phyloP scores from a whole-genome alignment of 2,329 filamentous ascomycete species.

The Cordyceps tenuipes region DNA sequence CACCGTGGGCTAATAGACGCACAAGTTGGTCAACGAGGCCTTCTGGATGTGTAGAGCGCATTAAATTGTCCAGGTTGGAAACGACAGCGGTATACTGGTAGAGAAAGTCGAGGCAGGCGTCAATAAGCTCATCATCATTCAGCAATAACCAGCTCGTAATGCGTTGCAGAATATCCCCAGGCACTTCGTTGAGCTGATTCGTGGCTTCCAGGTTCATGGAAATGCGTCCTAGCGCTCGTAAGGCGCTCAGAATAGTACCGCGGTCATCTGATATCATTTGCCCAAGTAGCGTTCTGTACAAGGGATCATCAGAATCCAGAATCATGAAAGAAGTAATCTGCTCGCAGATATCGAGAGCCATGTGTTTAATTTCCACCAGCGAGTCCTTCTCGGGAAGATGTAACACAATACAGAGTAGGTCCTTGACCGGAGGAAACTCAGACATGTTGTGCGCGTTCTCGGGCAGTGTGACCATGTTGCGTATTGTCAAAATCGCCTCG shows the following conservation, averaged over 20 bases:
- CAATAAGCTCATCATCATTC: constrained; percentile 83
- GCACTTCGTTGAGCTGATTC: constrained; percentile 67
- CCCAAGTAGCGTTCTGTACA: constrained; percentile 66
- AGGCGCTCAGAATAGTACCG: constrained; percentile 68
- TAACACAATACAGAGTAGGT: constrained; percentile 74
- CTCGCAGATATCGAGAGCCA: constrained; percentile 85
- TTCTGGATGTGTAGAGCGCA: constrained; percentile 54
- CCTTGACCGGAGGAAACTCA: constrained; percentile 65
- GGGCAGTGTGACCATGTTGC: constrained; percentile 91
- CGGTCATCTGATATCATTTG: constrained; percentile 65
- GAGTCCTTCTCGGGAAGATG: constrained; percentile 65
- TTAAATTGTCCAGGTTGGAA: constrained; percentile 69
- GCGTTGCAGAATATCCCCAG: constrained; percentile 54
- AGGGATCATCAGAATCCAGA: constrained; percentile 62
- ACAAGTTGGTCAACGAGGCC: constrained; percentile 70
- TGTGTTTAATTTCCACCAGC: constrained; percentile 79
- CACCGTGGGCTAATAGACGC: constrained; percentile 68
- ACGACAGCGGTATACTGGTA: constrained; percentile 89
- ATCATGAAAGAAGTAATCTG: constrained; percentile 76
- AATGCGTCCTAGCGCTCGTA: constrained; percentile 77
- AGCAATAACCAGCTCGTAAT: constrained; percentile 68
- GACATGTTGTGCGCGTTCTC: constrained; percentile 82
- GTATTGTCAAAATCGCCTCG: constrained; percentile 77
- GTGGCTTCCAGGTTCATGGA: constrained; percentile 77
- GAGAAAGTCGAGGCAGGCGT: constrained; percentile 84